phyloP scores from a whole-genome alignment of 371 early-diverging fungal genomes.

The Blakeslea trispora region DNA sequence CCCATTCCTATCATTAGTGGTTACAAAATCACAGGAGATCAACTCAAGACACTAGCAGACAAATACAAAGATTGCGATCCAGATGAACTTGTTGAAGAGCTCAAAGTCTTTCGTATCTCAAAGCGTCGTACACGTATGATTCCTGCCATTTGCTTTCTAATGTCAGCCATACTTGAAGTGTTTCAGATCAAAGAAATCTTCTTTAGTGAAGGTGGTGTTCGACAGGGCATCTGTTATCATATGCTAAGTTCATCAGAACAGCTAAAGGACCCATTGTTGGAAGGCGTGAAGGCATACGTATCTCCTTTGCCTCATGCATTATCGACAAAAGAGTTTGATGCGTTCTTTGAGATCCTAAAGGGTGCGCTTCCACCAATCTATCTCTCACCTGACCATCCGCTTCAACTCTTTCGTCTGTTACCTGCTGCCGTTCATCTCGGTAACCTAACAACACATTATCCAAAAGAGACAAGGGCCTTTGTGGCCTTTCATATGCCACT shows the following conservation, averaged over 20 bases:
- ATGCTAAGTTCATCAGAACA: conserved; percentile 32
- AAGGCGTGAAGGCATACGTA: conserved; percentile 43
- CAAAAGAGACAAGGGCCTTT: conserved; percentile 52
- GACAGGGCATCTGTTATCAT: conserved; percentile 53
- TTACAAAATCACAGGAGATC: conserved; percentile 37
- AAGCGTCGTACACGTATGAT: conserved; percentile 53
- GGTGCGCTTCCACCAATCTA: conserved; percentile 31
- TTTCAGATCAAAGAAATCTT: conserved; percentile 39
- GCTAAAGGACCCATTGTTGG: conserved; percentile 45
- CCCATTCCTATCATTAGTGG: conserved; percentile 59
- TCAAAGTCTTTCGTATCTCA: conserved; percentile 46
- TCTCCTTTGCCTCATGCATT: conserved; percentile 23
- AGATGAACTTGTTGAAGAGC: conserved; percentile 21
- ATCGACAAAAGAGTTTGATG: conserved; percentile 23
- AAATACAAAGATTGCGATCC: conserved; percentile 29
- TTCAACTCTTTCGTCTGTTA: conserved; percentile 40
- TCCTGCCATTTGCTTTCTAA: conserved; percentile 52
- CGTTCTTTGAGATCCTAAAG: conserved; percentile 22
- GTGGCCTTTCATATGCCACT: conserved; percentile 52
- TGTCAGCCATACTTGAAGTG: conserved; percentile 45
- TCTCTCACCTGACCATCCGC: conserved; percentile 20
- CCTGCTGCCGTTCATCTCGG: conserved; percentile 44
- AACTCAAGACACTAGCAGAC: conserved; percentile 29
- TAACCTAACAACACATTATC: conserved; percentile 47
- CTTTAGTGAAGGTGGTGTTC: conserved; percentile 58